These are phyloP conservation scores for Microbotryum saponariae DNA, from an alignment of 1,284 basidiomycete species.

Conservation along the genomic window DNA sequence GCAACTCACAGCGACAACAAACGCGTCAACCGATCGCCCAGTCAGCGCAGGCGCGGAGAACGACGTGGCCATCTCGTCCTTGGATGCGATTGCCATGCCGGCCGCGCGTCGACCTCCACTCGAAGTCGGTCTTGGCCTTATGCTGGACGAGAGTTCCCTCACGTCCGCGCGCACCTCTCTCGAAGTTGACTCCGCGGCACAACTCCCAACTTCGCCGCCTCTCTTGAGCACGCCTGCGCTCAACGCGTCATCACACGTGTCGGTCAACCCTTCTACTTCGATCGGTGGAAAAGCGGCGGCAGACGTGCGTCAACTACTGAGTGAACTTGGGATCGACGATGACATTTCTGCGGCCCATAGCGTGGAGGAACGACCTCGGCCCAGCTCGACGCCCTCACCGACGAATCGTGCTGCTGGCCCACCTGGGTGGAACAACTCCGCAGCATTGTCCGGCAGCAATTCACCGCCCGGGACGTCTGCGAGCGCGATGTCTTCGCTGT, in stretches of 20 bases:
- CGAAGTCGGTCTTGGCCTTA: constrained; percentile 21
- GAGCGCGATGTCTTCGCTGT: not conserved
- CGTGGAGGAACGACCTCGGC: too few species aligned
- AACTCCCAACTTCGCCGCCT: not conserved
- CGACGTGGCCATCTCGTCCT: too few species aligned
- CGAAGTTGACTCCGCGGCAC: not conserved
- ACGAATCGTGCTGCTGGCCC: not conserved
- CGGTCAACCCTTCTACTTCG: too few species aligned
- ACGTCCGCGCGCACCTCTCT: not conserved
- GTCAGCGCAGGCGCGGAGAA: too few species aligned
- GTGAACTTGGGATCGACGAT: not conserved
- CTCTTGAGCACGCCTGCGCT: too few species aligned
- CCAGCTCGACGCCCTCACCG: too few species aligned
- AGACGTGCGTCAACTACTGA: too few species aligned
- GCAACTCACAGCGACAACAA: too few species aligned
- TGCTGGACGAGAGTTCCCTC: constrained; percentile 9
- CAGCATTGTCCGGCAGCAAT: not conserved
- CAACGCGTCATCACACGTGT: too few species aligned
- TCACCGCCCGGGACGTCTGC: not conserved
- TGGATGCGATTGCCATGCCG: too few species aligned
- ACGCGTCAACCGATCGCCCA: too few species aligned
- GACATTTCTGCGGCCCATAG: too few species aligned
- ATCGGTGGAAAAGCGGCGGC: not conserved
- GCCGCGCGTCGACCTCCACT: not conserved
- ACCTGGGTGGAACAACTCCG: not conserved